These are phyloP conservation scores for Lablab purpureus DNA, from an alignment of 306 rosid species.

Conservation along the genomic window DNA sequence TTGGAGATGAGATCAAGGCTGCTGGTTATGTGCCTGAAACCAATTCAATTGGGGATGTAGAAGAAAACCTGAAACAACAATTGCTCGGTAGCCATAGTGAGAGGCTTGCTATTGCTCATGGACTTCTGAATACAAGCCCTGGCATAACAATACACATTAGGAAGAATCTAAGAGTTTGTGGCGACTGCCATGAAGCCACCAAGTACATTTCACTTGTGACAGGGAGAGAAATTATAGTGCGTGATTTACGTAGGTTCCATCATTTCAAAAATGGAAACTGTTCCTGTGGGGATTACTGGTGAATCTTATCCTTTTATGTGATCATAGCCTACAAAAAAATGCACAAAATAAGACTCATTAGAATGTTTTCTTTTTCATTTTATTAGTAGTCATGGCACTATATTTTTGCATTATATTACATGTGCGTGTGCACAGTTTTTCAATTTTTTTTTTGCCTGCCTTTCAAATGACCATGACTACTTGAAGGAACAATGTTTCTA, in stretches of 20 bases:
- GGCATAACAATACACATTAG: constrained; percentile 75
- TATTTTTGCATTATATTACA: not conserved
- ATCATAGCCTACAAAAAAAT: not conserved
- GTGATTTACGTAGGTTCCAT: constrained; percentile 86
- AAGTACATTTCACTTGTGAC: constrained; percentile 85
- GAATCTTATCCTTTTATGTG: constrained; percentile 28
- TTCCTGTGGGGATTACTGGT: constrained; percentile 95
- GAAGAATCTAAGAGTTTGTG: constrained; percentile 84
- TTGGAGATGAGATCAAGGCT: constrained; percentile 67
- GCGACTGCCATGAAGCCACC: constrained; percentile 80
- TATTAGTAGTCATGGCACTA: not conserved
- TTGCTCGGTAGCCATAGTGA: constrained; percentile 82
- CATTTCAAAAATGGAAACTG: constrained; percentile 80
- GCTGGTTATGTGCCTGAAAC: constrained; percentile 80
- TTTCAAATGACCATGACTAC: not conserved
- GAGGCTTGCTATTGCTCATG: constrained; percentile 86
- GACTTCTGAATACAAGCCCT: constrained; percentile 72
- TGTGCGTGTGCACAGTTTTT: not conserved
- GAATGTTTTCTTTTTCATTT: not conserved
- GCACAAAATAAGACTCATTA: not conserved
- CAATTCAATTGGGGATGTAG: constrained; percentile 67
- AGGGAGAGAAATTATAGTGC: constrained; percentile 77
- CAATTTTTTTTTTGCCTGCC: constrained; percentile 32
- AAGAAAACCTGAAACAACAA: constrained; percentile 74
- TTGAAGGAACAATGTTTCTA: not conserved